Evolutionary conservation across 495 filamentous ascomycete species (phyloP).

Genomic region (Penicillium alfredii): DNA sequence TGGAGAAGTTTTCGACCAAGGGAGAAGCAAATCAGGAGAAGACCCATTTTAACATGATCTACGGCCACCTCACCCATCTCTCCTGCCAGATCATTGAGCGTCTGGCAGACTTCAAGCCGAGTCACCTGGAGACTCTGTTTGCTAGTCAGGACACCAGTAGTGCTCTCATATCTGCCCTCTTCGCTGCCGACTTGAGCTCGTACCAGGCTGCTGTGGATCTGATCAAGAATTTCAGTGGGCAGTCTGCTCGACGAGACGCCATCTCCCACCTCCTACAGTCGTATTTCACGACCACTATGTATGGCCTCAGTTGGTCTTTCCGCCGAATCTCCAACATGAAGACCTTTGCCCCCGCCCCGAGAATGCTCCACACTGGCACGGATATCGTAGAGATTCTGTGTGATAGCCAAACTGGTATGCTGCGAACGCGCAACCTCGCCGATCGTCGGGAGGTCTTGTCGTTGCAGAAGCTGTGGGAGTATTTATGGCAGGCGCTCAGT

Average conservation of each 20-base stretch:
- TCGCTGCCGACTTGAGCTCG: conserved; percentile 61
- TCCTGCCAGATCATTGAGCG: conserved; percentile 69
- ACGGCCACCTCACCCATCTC: conserved; percentile 60
- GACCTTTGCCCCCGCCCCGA: conserved; percentile 60
- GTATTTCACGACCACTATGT: conserved; percentile 57
- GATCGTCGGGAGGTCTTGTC: conserved; percentile 55
- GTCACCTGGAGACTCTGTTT: conserved; percentile 60
- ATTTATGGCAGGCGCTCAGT: conserved; percentile 69
- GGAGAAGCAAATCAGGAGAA: conserved; percentile 47
- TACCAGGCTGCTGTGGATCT: conserved; percentile 71
- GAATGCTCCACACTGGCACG: conserved; percentile 64
- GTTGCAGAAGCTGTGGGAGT: conserved; percentile 71
- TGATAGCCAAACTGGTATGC: conserved; percentile 71
- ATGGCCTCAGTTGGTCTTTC: conserved; percentile 55
- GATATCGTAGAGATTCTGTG: conserved; percentile 78
- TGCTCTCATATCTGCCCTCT: conserved; percentile 61
- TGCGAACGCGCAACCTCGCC: conserved; percentile 57
- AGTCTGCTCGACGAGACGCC: conserved; percentile 66
- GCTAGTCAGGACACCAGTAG: conserved; percentile 54
- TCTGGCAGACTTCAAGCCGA: conserved; percentile 63
- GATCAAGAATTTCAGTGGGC: conserved; percentile 69
- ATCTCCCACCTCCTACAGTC: conserved; percentile 61
- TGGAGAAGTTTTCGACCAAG: conserved; percentile 63
- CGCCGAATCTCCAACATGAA: conserved; percentile 50
- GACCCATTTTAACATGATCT: conserved; percentile 66